Conservation (phyloP, 2,329 filamentous ascomycete genomes). For the Uncinocarpus reesii region DNA sequence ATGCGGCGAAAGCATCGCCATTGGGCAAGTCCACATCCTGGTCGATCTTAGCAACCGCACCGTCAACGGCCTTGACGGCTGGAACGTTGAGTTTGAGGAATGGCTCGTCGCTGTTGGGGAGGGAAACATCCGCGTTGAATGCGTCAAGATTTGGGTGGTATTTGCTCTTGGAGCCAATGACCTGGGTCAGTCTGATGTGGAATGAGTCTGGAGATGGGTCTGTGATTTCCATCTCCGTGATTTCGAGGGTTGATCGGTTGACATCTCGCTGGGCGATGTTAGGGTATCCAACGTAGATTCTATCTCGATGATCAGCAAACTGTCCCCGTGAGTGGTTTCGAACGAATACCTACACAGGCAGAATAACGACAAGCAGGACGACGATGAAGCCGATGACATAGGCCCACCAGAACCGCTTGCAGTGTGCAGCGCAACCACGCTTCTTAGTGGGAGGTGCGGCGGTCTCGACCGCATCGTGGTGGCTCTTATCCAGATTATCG, state of each 20-base stretch:
- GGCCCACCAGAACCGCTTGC: conserved; percentile 45
- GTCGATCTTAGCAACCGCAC: conserved; percentile 34
- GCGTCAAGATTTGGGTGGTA: conserved; percentile 46
- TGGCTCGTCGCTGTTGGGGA: conserved; percentile 32
- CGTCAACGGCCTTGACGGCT: conserved; percentile 34
- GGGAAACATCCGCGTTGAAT: conserved; percentile 44
- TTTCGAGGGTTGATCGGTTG: conserved; percentile 42
- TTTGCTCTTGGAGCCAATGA: conserved; percentile 39
- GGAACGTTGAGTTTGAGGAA: conserved; percentile 42
- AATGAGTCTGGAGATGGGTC: conserved; percentile 42
- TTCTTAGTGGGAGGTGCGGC: not conserved
- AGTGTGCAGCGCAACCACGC: conserved; percentile 22
- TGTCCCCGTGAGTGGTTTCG: not conserved
- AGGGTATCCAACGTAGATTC: conserved; percentile 50
- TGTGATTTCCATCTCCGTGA: conserved; percentile 43
- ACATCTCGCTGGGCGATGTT: conserved; percentile 47
- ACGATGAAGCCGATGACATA: conserved; percentile 43
- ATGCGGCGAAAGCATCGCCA: conserved; percentile 40
- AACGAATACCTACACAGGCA: conserved; percentile 44
- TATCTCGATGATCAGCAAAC: conserved; percentile 21
- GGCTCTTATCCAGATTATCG: conserved; percentile 11
- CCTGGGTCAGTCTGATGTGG: conserved; percentile 40
- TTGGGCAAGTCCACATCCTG: conserved; percentile 38
- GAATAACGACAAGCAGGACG: conserved; percentile 44
- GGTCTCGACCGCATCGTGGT: conserved; percentile 7